Conservation (phyloP, 129 eudicot species). For the Artemisia annua region DNA sequence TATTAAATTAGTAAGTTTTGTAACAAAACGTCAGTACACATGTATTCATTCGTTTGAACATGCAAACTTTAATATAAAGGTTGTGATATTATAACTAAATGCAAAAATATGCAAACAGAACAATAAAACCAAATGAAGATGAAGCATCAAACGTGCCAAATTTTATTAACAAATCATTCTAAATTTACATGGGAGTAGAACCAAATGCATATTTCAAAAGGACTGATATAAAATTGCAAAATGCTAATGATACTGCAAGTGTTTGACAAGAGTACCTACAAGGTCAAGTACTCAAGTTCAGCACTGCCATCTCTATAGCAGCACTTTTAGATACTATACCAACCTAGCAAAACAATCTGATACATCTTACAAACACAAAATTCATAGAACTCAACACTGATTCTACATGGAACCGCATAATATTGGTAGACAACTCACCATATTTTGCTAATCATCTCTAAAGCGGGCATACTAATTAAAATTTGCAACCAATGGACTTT, state of each 20-base stretch:
- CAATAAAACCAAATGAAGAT: too few species aligned
- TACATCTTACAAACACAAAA: background rate
- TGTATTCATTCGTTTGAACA: too few species aligned
- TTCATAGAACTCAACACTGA: background rate
- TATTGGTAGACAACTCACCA: too few species aligned
- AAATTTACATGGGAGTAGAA: conserved; percentile 1
- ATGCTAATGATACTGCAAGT: background rate
- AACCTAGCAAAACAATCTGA: conserved; percentile 43
- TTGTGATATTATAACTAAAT: too few species aligned
- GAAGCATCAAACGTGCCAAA: background rate
- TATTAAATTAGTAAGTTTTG: too few species aligned
- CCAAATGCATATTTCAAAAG: background rate
- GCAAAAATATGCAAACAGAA: too few species aligned
- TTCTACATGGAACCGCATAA: background rate
- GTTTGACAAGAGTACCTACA: conserved; percentile 38
- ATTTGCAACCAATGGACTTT: too few species aligned
- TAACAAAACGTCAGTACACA: too few species aligned
- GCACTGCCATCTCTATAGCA: conserved; percentile 79
- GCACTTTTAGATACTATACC: conserved; percentile 67
- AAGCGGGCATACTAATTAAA: too few species aligned
- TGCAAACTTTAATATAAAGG: too few species aligned
- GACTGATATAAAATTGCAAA: background rate
- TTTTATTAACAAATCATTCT: background rate
- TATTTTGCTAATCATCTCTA: too few species aligned
- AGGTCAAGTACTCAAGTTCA: conserved; percentile 84